Conservation (phyloP, 768 basidiomycete genomes). For the Fomitopsis pulvina region DNA sequence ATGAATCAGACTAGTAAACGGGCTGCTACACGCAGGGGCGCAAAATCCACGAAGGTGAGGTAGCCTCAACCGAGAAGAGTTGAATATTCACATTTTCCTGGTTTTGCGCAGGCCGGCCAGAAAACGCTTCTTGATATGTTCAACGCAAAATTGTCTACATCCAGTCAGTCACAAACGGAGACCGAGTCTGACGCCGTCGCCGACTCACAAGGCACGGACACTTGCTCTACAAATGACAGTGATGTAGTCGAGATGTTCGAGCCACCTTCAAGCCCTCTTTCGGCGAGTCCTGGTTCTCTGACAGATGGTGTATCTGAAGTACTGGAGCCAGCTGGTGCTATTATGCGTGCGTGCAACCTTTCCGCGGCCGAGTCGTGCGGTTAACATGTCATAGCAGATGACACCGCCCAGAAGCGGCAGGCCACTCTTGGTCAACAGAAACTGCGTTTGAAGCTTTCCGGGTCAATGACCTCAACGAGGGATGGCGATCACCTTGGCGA, state of each 20-base stretch:
- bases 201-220: neutral
- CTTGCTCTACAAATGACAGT: neutral
- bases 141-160: neutral
- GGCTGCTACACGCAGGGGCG: neutral
- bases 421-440: too few species aligned
- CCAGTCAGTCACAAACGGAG: neutral
- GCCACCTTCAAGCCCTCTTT: too few species aligned
- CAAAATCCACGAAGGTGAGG: slow-evolving; percentile 2
- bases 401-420: too few species aligned
- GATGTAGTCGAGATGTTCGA: too few species aligned
- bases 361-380: too few species aligned
- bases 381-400: too few species aligned
- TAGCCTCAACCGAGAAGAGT: neutral
- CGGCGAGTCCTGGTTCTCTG: too few species aligned
- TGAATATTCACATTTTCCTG: neutral
- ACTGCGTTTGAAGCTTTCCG: neutral
- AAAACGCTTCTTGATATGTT: slow-evolving; percentile 3
- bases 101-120: slow-evolving; percentile 3
- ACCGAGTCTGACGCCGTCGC: neutral
- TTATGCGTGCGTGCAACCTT: too few species aligned
- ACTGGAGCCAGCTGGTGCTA: too few species aligned
- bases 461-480: too few species aligned
- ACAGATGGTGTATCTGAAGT: too few species aligned
- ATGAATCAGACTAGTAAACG: neutral
- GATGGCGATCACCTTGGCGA: too few species aligned